Conservation (phyloP, 371 early-diverging fungal genomes). For the Mortierella sp. region DNA sequence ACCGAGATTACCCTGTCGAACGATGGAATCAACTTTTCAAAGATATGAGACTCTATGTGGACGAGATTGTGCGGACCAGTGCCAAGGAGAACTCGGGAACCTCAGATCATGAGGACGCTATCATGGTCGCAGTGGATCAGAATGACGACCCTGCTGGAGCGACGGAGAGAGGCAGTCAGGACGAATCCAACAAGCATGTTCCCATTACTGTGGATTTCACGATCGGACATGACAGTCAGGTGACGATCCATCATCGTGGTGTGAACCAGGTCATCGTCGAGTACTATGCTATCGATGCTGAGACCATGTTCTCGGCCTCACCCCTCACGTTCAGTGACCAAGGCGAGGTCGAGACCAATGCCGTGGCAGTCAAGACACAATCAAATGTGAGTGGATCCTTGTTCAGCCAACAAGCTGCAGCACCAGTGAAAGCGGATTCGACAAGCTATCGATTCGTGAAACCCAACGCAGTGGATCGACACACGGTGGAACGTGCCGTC, state of each 20-base stretch:
- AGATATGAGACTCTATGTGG: constrained; percentile 56
- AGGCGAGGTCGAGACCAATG: constrained; percentile 27
- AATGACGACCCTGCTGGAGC: not conserved
- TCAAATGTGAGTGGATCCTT: not conserved
- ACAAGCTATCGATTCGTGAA: constrained; percentile 39
- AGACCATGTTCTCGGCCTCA: constrained; percentile 66
- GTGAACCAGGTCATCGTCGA: constrained; percentile 56
- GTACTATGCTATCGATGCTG: constrained; percentile 69
- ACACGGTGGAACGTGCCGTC: constrained; percentile 10
- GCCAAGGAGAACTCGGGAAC: not conserved
- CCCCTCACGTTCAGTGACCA: constrained; percentile 52
- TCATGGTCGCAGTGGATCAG: constrained; percentile 1
- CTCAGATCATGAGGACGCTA: constrained; percentile 1
- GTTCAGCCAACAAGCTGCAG: not conserved
- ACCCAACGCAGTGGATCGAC: constrained; percentile 41
- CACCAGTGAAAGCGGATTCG: not conserved
- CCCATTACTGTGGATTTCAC: constrained; percentile 39
- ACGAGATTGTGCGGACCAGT: constrained; percentile 52
- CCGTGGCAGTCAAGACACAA: constrained; percentile 4
- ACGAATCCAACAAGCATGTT: constrained; percentile 27
- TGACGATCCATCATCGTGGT: constrained; percentile 53
- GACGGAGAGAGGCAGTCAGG: not conserved
- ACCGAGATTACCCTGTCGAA: constrained; percentile 55
- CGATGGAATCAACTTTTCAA: constrained; percentile 63
- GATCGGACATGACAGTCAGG: constrained; percentile 30